These are phyloP conservation scores for Pisolithus sp. DNA, from an alignment of 768 basidiomycete genomes.

Conservation along the genomic window DNA sequence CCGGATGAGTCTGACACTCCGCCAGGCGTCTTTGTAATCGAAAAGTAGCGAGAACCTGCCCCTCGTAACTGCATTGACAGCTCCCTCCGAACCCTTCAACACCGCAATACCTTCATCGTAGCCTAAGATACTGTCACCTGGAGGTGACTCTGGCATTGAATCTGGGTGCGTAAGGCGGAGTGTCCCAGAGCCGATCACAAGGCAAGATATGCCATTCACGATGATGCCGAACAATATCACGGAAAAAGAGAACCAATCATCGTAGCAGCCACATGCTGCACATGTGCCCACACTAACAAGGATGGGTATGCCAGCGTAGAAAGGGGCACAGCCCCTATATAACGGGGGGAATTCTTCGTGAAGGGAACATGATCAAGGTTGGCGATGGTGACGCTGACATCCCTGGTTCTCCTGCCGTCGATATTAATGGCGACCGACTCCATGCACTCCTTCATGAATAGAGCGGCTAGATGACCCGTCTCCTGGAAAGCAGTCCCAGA, in stretches of 20 bases:
- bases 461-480: conserved; percentile 26
- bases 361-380: conserved; percentile 5
- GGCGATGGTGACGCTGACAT: conserved; percentile 14
- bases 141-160: conserved; percentile 14
- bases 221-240: conserved; percentile 29
- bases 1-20: conserved; percentile 11
- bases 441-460: conserved; percentile 17
- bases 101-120: conserved; percentile 17
- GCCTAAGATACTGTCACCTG: conserved; percentile 23
- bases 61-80: conserved; percentile 24
- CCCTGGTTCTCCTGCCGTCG: conserved; percentile 10
- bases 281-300: conserved; percentile 17
- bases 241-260: conserved; percentile 26
- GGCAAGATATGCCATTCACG: conserved; percentile 21
- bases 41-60: conserved; percentile 21
- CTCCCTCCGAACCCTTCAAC: conserved; percentile 23
- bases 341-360: not conserved
- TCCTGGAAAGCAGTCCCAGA: conserved; percentile 21
- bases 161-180: conserved; percentile 10
- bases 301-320: conserved; percentile 17
- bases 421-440: not conserved
- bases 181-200: conserved; percentile 20
- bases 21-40: not conserved
- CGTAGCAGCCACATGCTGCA: conserved; percentile 15
- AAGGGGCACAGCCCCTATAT: conserved; percentile 4